These are phyloP conservation scores for Jamesozyma piceae DNA, from an alignment of 805 yeast genomes.

Conservation along the genomic window DNA sequence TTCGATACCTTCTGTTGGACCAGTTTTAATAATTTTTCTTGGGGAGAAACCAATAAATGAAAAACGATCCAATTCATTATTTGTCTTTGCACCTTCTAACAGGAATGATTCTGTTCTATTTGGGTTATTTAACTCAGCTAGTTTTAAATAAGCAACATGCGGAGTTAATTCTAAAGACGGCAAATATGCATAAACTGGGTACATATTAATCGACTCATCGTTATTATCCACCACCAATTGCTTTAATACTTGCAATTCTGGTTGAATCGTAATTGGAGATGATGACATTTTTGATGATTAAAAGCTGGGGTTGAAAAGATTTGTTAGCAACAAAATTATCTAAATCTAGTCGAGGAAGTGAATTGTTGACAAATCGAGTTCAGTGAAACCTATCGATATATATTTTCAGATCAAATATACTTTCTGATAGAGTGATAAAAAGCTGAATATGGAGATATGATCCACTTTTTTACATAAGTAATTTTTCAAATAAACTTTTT, in stretches of 20 bases:
- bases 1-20: slow-evolving; percentile 40
- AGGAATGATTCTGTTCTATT: slow-evolving; percentile 62
- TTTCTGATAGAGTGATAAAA: too few species aligned
- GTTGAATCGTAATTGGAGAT: slow-evolving; percentile 35
- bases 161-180: slow-evolving; percentile 77
- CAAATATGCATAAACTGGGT: slow-evolving; percentile 70
- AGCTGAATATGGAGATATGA: too few species aligned
- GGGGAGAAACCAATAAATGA: slow-evolving; percentile 88
- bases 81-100: slow-evolving; percentile 81
- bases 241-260: slow-evolving; percentile 38
- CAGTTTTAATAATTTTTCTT: slow-evolving; percentile 72
- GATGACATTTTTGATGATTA: slow-evolving; percentile 3
- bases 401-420: too few species aligned
- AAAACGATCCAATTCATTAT: slow-evolving; percentile 81
- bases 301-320: background rate
- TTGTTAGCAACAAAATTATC: too few species aligned
- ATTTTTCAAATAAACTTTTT: too few species aligned
- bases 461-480: too few species aligned
- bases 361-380: too few species aligned
- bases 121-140: slow-evolving; percentile 51
- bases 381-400: too few species aligned
- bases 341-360: too few species aligned
- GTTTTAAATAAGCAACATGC: slow-evolving; percentile 78
- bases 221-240: slow-evolving; percentile 35
- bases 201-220: slow-evolving; percentile 47